Conservation (phyloP, 1,284 basidiomycete genomes). For the Vanrija humicola region DNA sequence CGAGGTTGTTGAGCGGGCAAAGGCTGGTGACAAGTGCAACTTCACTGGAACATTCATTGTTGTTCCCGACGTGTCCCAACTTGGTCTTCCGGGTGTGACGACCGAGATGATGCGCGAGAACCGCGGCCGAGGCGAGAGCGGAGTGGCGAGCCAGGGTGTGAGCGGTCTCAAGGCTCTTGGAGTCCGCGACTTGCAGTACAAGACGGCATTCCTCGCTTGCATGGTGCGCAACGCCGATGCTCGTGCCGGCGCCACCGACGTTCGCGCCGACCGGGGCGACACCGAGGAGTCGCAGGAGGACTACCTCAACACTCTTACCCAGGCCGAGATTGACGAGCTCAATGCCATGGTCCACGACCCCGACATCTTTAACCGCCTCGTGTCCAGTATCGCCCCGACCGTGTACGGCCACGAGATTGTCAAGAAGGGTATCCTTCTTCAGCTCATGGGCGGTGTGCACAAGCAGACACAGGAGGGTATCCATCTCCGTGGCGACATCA, state of each 20-base stretch:
- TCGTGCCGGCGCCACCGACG: slow-evolving; percentile 68
- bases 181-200: slow-evolving; percentile 93
- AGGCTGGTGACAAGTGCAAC: slow-evolving; percentile 97
- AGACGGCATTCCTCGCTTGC: slow-evolving; percentile 97
- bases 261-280: slow-evolving; percentile 78
- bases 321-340: slow-evolving; percentile 91
- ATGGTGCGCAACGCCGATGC: slow-evolving; percentile 92
- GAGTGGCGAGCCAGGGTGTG: slow-evolving; percentile 79
- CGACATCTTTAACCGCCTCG: slow-evolving; percentile 89
- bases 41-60: slow-evolving; percentile 99
- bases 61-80: slow-evolving; percentile 94
- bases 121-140: slow-evolving; percentile 61
- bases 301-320: slow-evolving; percentile 82
- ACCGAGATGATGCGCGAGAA: slow-evolving; percentile 87
- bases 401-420: slow-evolving; percentile 98
- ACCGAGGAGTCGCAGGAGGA: slow-evolving; percentile 65
- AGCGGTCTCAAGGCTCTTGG: slow-evolving; percentile 91
- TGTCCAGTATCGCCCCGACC: slow-evolving; percentile 93
- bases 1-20: slow-evolving; percentile 94
- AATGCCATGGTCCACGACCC: slow-evolving; percentile 88
- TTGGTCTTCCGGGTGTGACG: slow-evolving; percentile 92
- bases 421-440: slow-evolving; percentile 95
- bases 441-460: slow-evolving; percentile 99
- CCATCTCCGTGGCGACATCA: slow-evolving; percentile 94
- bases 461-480: slow-evolving; percentile 96